Base-by-base conservation (phyloP, 306 rosid species). In the Castanea crenata region DNA sequence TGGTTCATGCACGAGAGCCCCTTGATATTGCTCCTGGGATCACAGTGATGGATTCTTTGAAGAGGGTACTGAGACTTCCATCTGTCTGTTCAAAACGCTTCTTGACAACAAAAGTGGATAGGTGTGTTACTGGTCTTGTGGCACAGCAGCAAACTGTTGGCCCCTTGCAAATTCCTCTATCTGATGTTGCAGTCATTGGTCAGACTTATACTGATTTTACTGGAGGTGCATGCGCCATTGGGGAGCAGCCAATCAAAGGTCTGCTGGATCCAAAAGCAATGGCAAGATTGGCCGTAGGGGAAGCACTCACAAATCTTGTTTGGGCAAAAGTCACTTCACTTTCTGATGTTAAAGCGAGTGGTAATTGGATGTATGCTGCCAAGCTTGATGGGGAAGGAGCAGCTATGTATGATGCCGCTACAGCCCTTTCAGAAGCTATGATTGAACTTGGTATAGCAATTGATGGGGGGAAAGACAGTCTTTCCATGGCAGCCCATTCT, bases 141-240 rank as follows among this genome's bases (percentile, higher is more conserved):
- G 97, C 94, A 16, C 98, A 94, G 80, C 98, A 94, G 77, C 98
- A 94, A 80, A 92, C 97, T 13, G 93, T 94, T 15, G 98, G 98
- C 16, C 93, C 98, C 68, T 77, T 94, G 86, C 98, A 94, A 76
- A 91, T 94, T 80, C 80, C 98, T 32, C 90, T 92, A 7, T 74
- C 97, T 79, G 98, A 94, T 83, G 98, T 94, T 75, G 98, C 91
- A 62, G 97, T 94, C 56, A 94, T 82, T 59, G 96, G 96, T 76
- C 98, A 92, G 80, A 86, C 94, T 76, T 92, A 83, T 82, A 85
- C 88, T 3, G 87, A 81, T 64, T 52, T 93, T 72, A 91, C 94
- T 34, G 97, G 98, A 76, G 97, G 98, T 65, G 98, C 98, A 13
- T 91, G 97, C 79, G 97, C 97, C 72, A 89, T 93, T 77, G 98